Percentiles rank a stretch among this genome's conserved stretches.
These are phyloP conservation scores for Taphrina deformans DNA, from an alignment of 1,139 yeast species.

Conservation along the genomic window DNA sequence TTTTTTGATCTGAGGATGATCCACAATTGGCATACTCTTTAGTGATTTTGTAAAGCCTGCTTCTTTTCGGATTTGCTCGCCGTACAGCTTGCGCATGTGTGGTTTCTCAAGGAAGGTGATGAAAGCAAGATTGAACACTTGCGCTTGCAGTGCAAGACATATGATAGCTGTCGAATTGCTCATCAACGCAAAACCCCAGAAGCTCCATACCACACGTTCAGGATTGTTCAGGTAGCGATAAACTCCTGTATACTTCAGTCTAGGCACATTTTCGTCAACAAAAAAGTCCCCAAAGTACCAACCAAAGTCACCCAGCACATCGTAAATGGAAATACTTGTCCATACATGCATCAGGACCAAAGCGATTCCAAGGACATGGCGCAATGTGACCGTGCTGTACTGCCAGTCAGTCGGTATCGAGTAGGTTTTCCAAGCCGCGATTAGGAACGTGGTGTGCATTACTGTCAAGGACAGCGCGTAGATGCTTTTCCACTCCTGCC, in stretches of 20 bases:
- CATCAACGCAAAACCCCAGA: slow-evolving; percentile 74
- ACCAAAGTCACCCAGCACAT: slow-evolving; percentile 78
- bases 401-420: slow-evolving; percentile 33
- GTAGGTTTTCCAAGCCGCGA: slow-evolving; percentile 38
- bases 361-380: slow-evolving; percentile 59
- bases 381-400: slow-evolving; percentile 49
- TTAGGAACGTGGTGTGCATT: slow-evolving; percentile 49
- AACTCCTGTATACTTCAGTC: slow-evolving; percentile 75
- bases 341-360: slow-evolving; percentile 65
- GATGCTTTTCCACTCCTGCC: slow-evolving; percentile 72
- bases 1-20: slow-evolving; percentile 17
- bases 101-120: slow-evolving; percentile 75
- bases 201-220: slow-evolving; percentile 75
- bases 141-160: slow-evolving; percentile 65
- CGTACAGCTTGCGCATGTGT: slow-evolving; percentile 78
- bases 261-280: slow-evolving; percentile 55
- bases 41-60: slow-evolving; percentile 70
- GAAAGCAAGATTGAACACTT: slow-evolving; percentile 63
- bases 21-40: slow-evolving; percentile 44
- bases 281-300: slow-evolving; percentile 92
- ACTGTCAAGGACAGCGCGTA: slow-evolving; percentile 56
- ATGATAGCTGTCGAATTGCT: slow-evolving; percentile 61
- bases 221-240: slow-evolving; percentile 84
- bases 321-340: slow-evolving; percentile 70
- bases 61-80: slow-evolving; percentile 53